Evolutionary conservation across 1,284 basidiomycete species (phyloP).

Genomic region (Puccinia polysora): DNA sequence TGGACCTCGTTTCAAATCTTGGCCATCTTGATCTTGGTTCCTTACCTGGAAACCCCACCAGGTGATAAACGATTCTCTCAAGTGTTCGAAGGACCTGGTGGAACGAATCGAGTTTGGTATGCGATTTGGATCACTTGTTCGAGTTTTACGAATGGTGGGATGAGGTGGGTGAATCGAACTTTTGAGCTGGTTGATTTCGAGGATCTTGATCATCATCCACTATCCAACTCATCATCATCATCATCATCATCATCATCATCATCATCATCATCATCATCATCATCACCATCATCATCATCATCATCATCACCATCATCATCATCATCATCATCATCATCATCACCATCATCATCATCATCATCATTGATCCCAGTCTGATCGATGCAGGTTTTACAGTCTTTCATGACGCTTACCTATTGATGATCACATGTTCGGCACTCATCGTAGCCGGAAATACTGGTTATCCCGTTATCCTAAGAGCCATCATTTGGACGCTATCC

Average conservation of each 20-base stretch:
- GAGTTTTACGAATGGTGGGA: slow-evolving; percentile 83
- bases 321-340: too few species aligned
- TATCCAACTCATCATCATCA: too few species aligned
- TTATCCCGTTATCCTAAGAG: slow-evolving; percentile 51
- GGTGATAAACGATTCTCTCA: slow-evolving; percentile 46
- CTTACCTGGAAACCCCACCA: slow-evolving; percentile 49
- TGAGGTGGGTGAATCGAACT: slow-evolving; percentile 51
- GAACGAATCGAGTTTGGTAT: slow-evolving; percentile 60
- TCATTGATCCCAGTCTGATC: slow-evolving; percentile 10
- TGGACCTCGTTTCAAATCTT: slow-evolving; percentile 46
- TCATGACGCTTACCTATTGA: slow-evolving; percentile 75
- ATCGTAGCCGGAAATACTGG: slow-evolving; percentile 32
- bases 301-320: too few species aligned
- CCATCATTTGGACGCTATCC: slow-evolving; percentile 63
- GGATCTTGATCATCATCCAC: too few species aligned
- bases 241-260: too few species aligned
- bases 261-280: too few species aligned
- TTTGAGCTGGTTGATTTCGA: too few species aligned
- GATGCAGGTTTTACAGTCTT: slow-evolving; percentile 42
- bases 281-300: too few species aligned
- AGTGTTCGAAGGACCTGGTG: slow-evolving; percentile 49
- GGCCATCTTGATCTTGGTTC: slow-evolving; percentile 49
- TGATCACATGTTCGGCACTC: slow-evolving; percentile 50
- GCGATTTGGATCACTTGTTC: slow-evolving; percentile 79
- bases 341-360: too few species aligned